Evolutionary conservation across 371 early-diverging fungal species (phyloP), one percentile per base, ranked within the genome.

Genomic region (Zancudomyces culisetae): DNA sequence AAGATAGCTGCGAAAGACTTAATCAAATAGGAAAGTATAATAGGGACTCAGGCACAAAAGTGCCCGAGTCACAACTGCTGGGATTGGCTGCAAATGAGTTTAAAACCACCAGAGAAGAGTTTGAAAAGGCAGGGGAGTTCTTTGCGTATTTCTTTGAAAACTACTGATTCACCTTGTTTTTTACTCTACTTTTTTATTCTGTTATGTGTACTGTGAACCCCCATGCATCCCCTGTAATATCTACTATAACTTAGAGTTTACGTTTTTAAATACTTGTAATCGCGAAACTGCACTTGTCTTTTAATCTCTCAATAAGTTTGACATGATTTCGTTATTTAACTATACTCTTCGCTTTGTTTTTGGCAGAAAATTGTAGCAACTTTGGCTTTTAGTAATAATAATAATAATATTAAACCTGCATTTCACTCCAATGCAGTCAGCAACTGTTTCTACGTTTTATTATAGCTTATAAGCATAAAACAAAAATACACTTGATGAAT

Each of bases 21-120:
- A 88, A 92, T 60, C 75, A 85, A 58, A 73, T 75, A 56, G 90
- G 89, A 22, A 81, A 85, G 50, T 59, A 79, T 60, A 82, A 83
- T 42, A 79, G 77, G 45, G 61, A 66, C 26, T 83, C 83, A 3
- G 55, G 57, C 22, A 70, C 61, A 27, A 47, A 50, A 0, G 63
- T 84, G 30, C 56, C 70, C 6, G 69, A 75, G 54, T 72, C 70
- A 0, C 78, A 80, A 43, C 87, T 86, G 2, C 56, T 85, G 49
- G 59, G 58, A 47, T 63, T 72, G 46, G 78, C 85, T 39, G 60
- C 67, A n/a, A 62, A 66, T 35, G 63, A 80, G 51, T 60, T 88
- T 43, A 61, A 66, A 23, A 70, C 62, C 43, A 78, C 81, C 47
- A 74, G 78, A 62, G 63, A 45, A n/a, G 84, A 85, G 59, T 85